These are phyloP conservation scores for Lachnellula hyalina DNA, from an alignment of 2,329 filamentous ascomycete genomes.

Conservation along the genomic window DNA sequence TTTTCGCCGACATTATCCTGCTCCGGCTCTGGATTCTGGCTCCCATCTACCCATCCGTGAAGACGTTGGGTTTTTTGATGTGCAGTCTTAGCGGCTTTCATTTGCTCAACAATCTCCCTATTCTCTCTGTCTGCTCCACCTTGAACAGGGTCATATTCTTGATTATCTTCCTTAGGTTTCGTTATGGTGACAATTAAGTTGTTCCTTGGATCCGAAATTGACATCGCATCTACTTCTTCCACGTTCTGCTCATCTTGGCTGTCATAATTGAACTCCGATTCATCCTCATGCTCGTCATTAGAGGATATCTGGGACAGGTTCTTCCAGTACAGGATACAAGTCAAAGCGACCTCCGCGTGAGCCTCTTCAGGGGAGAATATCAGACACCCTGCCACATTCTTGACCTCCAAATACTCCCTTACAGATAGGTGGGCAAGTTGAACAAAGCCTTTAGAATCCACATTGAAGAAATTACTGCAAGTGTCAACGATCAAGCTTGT, in stretches of 20 bases:
- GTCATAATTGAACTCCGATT: too few relatives aligned
- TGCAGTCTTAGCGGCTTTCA: constrained; percentile 43
- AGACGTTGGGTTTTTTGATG: too few relatives aligned
- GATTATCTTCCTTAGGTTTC: not conserved
- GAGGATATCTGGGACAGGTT: too few relatives aligned
- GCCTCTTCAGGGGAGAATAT: constrained; percentile 7
- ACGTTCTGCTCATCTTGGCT: too few relatives aligned
- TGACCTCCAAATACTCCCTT: constrained; percentile 13
- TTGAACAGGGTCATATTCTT: constrained; percentile 38
- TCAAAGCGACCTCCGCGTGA: constrained; percentile 6
- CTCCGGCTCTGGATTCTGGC: too few relatives aligned
- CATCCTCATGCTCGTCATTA: too few relatives aligned
- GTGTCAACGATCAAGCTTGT: constrained; percentile 8
- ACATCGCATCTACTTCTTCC: too few relatives aligned
- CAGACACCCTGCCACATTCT: constrained; percentile 3
- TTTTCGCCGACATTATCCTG: too few relatives aligned
- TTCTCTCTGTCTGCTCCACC: constrained; percentile 50
- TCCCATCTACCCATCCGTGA: too few relatives aligned
- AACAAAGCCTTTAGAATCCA: constrained; percentile 10
- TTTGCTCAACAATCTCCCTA: constrained; percentile 44
- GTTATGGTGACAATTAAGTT: too few relatives aligned
- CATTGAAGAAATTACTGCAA: constrained; percentile 12
- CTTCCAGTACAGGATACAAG: constrained; percentile 5
- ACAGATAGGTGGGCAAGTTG: constrained; percentile 14
- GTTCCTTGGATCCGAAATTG: too few relatives aligned